Conservation (phyloP, 208 protist species). For the Acanthamoeba divionensis region DNA sequence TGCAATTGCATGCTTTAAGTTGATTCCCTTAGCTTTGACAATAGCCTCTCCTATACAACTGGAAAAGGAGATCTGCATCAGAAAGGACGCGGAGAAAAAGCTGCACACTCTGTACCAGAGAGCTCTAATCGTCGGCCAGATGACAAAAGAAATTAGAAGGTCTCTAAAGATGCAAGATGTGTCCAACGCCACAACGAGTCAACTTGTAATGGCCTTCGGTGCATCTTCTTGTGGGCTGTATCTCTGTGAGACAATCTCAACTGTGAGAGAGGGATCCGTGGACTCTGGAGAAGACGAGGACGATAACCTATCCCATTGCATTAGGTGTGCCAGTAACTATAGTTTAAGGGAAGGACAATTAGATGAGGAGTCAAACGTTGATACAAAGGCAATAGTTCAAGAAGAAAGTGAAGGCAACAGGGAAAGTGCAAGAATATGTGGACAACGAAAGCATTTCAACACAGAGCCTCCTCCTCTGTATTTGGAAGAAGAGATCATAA, state of each 20-base stretch:
- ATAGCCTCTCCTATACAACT: constrained; percentile 25
- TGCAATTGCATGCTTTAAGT: background rate
- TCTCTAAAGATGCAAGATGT: background rate
- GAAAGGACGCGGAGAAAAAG: constrained; percentile 13
- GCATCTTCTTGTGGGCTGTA: background rate
- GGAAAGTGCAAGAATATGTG: background rate
- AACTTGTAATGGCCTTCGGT: background rate
- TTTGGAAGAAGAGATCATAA: background rate
- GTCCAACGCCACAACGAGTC: background rate
- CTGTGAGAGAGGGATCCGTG: background rate
- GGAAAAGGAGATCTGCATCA: constrained; percentile 1
- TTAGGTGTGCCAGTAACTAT: background rate
- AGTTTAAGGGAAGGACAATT: too few relatives aligned
- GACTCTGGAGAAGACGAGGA: background rate
- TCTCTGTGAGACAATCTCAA: background rate
- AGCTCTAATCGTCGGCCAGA: background rate
- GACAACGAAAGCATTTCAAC: background rate
- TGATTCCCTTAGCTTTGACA: constrained; percentile 26
- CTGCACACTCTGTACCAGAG: background rate
- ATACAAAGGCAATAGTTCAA: too few relatives aligned
- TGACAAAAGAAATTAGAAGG: background rate
- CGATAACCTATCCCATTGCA: background rate
- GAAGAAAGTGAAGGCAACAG: background rate
- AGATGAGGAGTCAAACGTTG: too few relatives aligned
- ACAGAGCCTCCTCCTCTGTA: background rate